phyloP scores from a whole-genome alignment of 257 asterid species.

The Solanum clarkiae region DNA sequence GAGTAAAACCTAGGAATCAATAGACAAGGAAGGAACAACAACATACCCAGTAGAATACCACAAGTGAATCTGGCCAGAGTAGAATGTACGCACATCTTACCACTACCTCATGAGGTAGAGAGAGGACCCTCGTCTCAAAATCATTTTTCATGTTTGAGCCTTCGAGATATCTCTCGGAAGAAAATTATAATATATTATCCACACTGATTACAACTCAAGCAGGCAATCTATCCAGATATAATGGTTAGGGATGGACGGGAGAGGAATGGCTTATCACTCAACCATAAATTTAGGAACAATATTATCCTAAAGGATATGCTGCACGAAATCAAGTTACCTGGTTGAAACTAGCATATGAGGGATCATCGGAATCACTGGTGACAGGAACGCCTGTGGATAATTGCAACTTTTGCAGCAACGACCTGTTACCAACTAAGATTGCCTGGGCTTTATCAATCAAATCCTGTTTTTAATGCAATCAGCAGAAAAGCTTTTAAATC shows the following conservation, averaged over 20 bases:
- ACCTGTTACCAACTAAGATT: conserved; percentile 71
- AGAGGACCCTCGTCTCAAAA: neutral
- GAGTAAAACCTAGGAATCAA: neutral
- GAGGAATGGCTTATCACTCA: neutral
- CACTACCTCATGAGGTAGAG: too few relatives aligned
- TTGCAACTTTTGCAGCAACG: conserved; percentile 61
- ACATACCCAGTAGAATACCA: too few relatives aligned
- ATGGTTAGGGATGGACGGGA: neutral
- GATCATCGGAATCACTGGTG: conserved; percentile 44
- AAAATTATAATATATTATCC: neutral
- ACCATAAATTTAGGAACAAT: neutral
- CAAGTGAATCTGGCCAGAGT: too few relatives aligned
- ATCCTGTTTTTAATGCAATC: conserved; percentile 38
- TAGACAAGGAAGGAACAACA: neutral
- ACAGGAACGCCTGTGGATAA: conserved; percentile 46
- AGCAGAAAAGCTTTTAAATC: neutral
- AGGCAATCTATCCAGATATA: neutral
- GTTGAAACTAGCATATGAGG: conserved; percentile 52
- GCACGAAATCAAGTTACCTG: conserved; percentile 31
- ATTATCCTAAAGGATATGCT: neutral
- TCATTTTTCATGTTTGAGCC: neutral
- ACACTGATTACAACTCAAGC: neutral
- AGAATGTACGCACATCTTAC: too few relatives aligned
- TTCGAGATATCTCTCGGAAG: neutral
- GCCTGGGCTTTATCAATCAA: conserved; percentile 80